Conservation (phyloP, 768 basidiomycete genomes). For the Leccinum disarticulatum region DNA sequence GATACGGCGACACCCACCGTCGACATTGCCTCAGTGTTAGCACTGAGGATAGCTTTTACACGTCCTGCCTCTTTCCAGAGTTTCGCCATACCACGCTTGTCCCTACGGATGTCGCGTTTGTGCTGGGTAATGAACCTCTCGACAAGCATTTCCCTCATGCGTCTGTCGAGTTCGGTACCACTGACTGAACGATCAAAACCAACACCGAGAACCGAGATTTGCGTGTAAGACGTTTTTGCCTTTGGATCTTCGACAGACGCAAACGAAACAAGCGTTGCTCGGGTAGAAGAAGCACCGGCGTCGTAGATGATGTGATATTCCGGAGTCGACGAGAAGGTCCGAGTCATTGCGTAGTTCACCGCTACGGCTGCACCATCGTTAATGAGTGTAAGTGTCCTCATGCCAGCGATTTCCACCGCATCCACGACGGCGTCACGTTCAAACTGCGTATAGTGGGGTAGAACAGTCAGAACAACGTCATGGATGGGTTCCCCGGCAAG, state of each 20-base stretch:
- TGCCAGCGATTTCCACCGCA: conserved; percentile 87
- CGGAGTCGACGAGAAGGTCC: conserved; percentile 67
- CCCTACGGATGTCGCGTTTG: conserved; percentile 63
- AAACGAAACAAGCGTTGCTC: conserved; percentile 77
- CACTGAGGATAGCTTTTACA: conserved; percentile 90
- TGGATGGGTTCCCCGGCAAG: conserved; percentile 72
- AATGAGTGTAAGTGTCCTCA: conserved; percentile 79
- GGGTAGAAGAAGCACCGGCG: conserved; percentile 81
- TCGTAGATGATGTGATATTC: conserved; percentile 94
- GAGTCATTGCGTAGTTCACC: conserved; percentile 97
- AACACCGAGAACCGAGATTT: conserved; percentile 75
- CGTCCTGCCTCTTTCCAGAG: conserved; percentile 92
- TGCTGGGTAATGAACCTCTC: conserved; percentile 73
- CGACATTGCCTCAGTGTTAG: conserved; percentile 78
- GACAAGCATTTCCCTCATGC: conserved; percentile 77
- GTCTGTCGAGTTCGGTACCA: conserved; percentile 83
- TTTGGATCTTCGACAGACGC: conserved; percentile 47
- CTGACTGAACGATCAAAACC: conserved; percentile 78
- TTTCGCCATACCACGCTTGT: conserved; percentile 87
- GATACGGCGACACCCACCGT: conserved; percentile 46
- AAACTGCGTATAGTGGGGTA: conserved; percentile 85
- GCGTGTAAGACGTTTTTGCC: conserved; percentile 54
- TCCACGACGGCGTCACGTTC: conserved; percentile 92
- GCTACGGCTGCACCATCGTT: conserved; percentile 96
- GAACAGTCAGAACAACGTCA: conserved; percentile 88